phyloP scores from a whole-genome alignment of 345 rosid species.

The Nasturtium officinale region DNA sequence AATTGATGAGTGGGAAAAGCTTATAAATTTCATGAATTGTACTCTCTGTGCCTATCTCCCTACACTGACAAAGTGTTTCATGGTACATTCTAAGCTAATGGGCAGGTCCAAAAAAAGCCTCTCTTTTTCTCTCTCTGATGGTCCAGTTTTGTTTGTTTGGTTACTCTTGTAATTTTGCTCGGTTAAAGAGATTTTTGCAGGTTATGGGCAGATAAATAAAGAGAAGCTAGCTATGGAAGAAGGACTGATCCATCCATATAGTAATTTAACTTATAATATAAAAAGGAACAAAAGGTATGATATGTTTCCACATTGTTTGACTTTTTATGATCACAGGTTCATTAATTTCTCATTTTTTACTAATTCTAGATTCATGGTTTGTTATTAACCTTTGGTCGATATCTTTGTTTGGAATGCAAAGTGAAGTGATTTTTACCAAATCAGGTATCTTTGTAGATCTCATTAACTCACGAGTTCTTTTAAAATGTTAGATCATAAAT shows the following conservation, averaged over 20 bases:
- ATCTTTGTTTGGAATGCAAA: slow-evolving; percentile 26
- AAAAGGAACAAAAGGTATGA: slow-evolving; percentile 37
- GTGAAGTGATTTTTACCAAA: slow-evolving; percentile 34
- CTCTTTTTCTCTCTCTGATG: slow-evolving; percentile 41
- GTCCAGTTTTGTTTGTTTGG: slow-evolving; percentile 45
- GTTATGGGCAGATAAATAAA: slow-evolving; percentile 47
- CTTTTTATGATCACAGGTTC: slow-evolving; percentile 32
- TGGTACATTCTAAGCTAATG: slow-evolving; percentile 47
- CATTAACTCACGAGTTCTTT: slow-evolving; percentile 22
- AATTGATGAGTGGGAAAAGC: slow-evolving; percentile 29
- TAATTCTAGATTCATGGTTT: slow-evolving; percentile 19
- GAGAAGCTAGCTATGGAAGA: slow-evolving; percentile 46
- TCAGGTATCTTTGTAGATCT: slow-evolving; percentile 33
- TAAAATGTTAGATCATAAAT: slow-evolving; percentile 19
- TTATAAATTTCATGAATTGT: slow-evolving; percentile 46
- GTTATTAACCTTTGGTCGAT: slow-evolving; percentile 34
- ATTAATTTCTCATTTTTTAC: slow-evolving; percentile 18
- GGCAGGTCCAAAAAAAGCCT: slow-evolving; percentile 42
- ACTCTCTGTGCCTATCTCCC: slow-evolving; percentile 44
- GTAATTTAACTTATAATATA: slow-evolving; percentile 13
- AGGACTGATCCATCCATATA: slow-evolving; percentile 39
- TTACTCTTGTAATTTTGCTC: slow-evolving; percentile 47
- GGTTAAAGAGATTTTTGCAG: slow-evolving; percentile 46
- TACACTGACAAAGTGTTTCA: slow-evolving; percentile 47
- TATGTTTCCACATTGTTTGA: slow-evolving; percentile 44